A percentile compares a stretch with the other conserved stretches of the same genome.
These are phyloP conservation scores for Herpotrichia juniperi DNA, from an alignment of 2,329 filamentous ascomycete genomes.

Conservation along the genomic window DNA sequence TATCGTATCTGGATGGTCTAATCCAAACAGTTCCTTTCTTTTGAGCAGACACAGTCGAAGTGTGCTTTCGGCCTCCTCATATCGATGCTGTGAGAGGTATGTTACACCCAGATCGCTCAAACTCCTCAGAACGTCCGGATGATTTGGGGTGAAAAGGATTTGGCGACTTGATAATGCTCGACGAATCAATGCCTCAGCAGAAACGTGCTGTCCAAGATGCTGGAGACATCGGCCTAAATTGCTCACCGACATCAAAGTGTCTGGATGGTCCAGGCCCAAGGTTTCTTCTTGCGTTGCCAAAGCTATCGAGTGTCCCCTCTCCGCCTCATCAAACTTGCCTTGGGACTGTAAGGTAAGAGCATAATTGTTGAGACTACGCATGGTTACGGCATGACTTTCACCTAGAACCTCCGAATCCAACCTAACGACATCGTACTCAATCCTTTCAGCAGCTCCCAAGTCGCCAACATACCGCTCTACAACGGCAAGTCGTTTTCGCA, in stretches of 20 bases:
- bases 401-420: not conserved
- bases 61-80: constrained; percentile 4
- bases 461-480: not conserved
- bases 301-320: not conserved
- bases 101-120: constrained; percentile 33
- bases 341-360: not conserved
- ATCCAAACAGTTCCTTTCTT: constrained; percentile 1
- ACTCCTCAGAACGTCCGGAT: constrained; percentile 1
- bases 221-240: not conserved
- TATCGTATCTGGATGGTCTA: constrained; percentile 1
- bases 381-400: not conserved
- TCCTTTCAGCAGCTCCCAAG: not conserved
- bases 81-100: constrained; percentile 1
- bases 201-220: not conserved
- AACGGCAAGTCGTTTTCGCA: not conserved
- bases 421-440: not conserved
- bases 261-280: constrained; percentile 1
- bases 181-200: constrained; percentile 2
- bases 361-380: too few relatives aligned
- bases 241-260: not conserved
- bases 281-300: not conserved
- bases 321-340: not conserved
- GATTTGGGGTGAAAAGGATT: not conserved
- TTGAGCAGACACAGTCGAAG: not conserved
- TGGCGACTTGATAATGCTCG: not conserved